Evolutionary conservation across 306 rosid species (phyloP).

Genomic region (Begonia masoniana): DNA sequence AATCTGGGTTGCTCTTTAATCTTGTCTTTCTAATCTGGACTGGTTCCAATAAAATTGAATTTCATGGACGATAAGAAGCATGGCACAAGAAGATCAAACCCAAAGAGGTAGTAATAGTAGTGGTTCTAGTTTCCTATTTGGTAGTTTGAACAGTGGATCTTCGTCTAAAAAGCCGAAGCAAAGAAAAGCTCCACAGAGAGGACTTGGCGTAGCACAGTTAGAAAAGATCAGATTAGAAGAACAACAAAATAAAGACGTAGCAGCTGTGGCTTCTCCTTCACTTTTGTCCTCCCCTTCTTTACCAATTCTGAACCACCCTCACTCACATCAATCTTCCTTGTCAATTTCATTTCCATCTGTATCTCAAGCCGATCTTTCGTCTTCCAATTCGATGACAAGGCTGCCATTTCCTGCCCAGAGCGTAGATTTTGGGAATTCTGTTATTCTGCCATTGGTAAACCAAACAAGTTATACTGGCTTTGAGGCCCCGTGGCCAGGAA

Average conservation of each 20-base stretch:
- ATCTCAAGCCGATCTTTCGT: slow-evolving; percentile 18
- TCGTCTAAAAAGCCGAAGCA: slow-evolving; percentile 42
- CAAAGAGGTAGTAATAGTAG: slow-evolving; percentile 20
- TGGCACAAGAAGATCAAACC: slow-evolving; percentile 43
- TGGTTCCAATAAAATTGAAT: slow-evolving; percentile 10
- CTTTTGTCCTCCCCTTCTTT: slow-evolving; percentile 15
- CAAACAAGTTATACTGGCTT: slow-evolving; percentile 13
- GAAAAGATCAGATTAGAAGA: slow-evolving; percentile 69
- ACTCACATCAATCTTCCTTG: slow-evolving; percentile 18
- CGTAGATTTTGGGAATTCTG: slow-evolving; percentile 16
- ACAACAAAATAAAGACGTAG: slow-evolving; percentile 31
- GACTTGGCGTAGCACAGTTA: slow-evolving; percentile 87
- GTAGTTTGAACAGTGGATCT: slow-evolving; percentile 18
- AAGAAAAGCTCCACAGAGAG: slow-evolving; percentile 74
- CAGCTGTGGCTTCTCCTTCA: slow-evolving; percentile 7
- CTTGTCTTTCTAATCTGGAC: slow-evolving; percentile 11
- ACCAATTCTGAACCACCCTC: slow-evolving; percentile 23
- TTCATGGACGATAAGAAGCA: slow-evolving; percentile 31
- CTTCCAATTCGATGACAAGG: slow-evolving; percentile 19
- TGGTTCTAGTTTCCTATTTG: slow-evolving; percentile 1
- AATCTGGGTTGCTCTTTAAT: slow-evolving; percentile 2
- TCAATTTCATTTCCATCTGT: slow-evolving; percentile 22
- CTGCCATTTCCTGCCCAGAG: slow-evolving; percentile 20
- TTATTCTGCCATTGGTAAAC: slow-evolving; percentile 20
- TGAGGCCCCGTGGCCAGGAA: slow-evolving; percentile 16